phyloP scores from a whole-genome alignment of 176 grass and related monocot genomes.

The Aegilops umbellulata region DNA sequence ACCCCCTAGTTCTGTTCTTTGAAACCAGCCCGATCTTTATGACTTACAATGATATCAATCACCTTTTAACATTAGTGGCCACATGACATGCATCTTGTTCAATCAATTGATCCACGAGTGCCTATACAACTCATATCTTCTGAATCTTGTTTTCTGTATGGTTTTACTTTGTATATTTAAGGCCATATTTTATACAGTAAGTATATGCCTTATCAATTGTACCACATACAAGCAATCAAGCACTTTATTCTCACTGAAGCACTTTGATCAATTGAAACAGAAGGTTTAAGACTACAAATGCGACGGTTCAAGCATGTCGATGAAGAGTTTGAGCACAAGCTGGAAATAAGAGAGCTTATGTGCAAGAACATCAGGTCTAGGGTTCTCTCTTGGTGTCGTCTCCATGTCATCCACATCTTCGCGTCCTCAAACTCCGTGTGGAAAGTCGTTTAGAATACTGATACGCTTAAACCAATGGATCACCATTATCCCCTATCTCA shows the following conservation, averaged over 20 bases:
- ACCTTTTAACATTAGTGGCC: not conserved
- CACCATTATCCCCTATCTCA: not conserved
- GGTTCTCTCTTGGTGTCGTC: slow-evolving; percentile 47
- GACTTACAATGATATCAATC: not conserved
- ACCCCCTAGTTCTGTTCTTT: not conserved
- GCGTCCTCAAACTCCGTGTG: no score
- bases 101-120: no score
- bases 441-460: no score
- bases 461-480: slow-evolving; percentile 25
- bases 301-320: slow-evolving; percentile 23
- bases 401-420: slow-evolving; percentile 52
- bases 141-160: no score
- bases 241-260: no score
- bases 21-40: not conserved
- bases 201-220: no score
- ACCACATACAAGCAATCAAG: no score
- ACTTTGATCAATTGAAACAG: not conserved
- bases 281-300: slow-evolving; percentile 6
- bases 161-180: no score
- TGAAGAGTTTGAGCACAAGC: slow-evolving; percentile 11
- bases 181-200: no score
- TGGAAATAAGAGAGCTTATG: slow-evolving; percentile 29
- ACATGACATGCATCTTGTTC: not conserved
- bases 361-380: slow-evolving; percentile 45
- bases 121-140: no score